Base-by-base conservation (phyloP, 2,329 filamentous ascomycete genomes). In the Paecilomyces variotii region DNA sequence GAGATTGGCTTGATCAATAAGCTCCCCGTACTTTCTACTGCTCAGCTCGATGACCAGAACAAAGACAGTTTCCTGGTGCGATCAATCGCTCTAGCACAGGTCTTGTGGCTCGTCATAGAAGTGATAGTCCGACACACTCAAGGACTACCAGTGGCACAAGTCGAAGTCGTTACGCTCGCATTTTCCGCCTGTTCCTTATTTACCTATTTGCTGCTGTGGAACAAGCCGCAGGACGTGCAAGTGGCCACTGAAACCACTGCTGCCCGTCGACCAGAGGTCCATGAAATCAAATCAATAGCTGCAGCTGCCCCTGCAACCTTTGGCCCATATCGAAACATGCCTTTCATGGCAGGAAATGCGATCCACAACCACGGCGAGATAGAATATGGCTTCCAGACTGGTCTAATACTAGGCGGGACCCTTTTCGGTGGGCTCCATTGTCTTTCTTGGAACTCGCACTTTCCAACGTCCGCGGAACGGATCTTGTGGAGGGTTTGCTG, bases 21-120 rank as follows among this genome's bases (percentile, higher is more conserved):
- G n/a, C 64, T 67, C 1, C 66, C 67, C 2, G n/a, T 56, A 34
- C 27, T 69, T 24, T 39, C 59, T 32, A 51, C 61, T 26, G 60
- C 61, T n/a, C 57, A 63, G 3, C 52, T 69, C 1, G 53, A 54
- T 11, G 65, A 69, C 53, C 60, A 45, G 58, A 63, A 59, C 64
- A 70, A 70, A 57, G 58, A 61, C 30, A 66, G 69, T 59, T 32
- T 58, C 14, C 50, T 71, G 14, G 61, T 65, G 59, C 70, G 70
- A 59, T 30, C 56, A 25, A 45, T 67, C 5, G 64, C 67, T 9
- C 27, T 67, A 14, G 35, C 63, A 12, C 69, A 72, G 59, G 57
- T 68, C 19, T 9, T 57, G 6, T 71, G 61, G 63, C 61, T 68
- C 35, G 56, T 62, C 6, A n/a, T 66, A 2, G 56, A 70, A 56